A percentile compares a stretch with the other conserved stretches of the same genome.
phyloP scores from a whole-genome alignment of 1,284 basidiomycete species.

The Cutaneotrichosporon mucoides region DNA sequence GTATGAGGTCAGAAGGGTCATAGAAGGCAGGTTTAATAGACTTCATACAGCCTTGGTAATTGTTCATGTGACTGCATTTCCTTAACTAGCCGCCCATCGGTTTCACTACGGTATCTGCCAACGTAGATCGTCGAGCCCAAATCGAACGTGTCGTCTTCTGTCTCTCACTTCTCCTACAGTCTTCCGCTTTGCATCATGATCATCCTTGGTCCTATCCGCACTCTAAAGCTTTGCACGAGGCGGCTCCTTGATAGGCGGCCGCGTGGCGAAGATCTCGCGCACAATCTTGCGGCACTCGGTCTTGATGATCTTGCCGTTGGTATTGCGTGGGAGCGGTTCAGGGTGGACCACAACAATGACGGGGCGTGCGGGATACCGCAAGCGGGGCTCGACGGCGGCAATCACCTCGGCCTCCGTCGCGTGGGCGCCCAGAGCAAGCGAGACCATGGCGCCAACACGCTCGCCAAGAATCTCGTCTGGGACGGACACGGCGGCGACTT shows the following conservation, averaged over 20 bases:
- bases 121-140: no score
- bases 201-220: not conserved
- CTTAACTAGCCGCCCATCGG: no score
- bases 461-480: slow-evolving; percentile 39
- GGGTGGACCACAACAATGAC: slow-evolving; percentile 12
- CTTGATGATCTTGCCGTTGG: slow-evolving; percentile 21
- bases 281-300: slow-evolving; percentile 17
- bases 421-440: slow-evolving; percentile 18
- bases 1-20: no score
- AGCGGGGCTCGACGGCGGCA: slow-evolving; percentile 9
- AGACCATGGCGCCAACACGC: slow-evolving; percentile 36
- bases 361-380: slow-evolving; percentile 15
- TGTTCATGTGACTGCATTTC: no score
- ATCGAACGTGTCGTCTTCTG: no score
- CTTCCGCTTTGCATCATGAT: no score
- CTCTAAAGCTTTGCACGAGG: not conserved
- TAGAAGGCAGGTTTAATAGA: no score
- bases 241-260: not conserved
- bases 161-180: no score
- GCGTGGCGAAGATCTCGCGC: slow-evolving; percentile 6
- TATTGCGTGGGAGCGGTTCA: slow-evolving; percentile 11
- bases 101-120: no score
- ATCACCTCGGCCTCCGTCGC: slow-evolving; percentile 9
- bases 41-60: no score
- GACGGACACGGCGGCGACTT: slow-evolving; percentile 38